A percentile compares a stretch with the other conserved stretches of the same genome.
Conservation (phyloP, 2,329 filamentous ascomycete species). For the Nemania sp. region DNA sequence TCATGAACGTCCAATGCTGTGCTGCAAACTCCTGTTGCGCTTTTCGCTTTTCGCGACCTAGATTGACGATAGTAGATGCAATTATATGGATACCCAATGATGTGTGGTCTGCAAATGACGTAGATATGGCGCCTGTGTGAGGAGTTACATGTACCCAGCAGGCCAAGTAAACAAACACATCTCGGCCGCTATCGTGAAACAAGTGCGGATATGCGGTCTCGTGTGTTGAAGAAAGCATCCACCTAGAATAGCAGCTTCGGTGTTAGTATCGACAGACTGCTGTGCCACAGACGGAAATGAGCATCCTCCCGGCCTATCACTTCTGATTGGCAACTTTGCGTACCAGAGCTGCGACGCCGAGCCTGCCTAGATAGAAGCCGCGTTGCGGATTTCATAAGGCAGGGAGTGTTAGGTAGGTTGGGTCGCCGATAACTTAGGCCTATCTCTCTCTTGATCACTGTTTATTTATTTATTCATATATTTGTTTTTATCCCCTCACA, state of each 20-base stretch:
- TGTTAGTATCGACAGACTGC: not conserved
- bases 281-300: slow-evolving; percentile 1
- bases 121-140: not conserved
- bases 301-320: not conserved
- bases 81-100: not conserved
- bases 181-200: not conserved
- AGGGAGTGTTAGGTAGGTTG: no score
- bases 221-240: not conserved
- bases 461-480: slow-evolving; percentile 2
- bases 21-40: no score
- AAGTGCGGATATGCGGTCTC: not conserved
- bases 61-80: not conserved
- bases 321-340: slow-evolving; percentile 11
- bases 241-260: not conserved
- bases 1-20: no score
- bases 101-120: not conserved
- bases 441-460: no score
- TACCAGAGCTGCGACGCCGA: slow-evolving; percentile 1
- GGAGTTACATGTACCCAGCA: not conserved
- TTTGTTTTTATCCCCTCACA: not conserved
- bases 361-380: slow-evolving; percentile 1
- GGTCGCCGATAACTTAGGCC: not conserved
- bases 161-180: not conserved
- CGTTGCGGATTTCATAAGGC: slow-evolving; percentile 4
- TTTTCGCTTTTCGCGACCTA: no score